Conservation (phyloP, 805 yeast species). For the Yueomyces sinensis region DNA sequence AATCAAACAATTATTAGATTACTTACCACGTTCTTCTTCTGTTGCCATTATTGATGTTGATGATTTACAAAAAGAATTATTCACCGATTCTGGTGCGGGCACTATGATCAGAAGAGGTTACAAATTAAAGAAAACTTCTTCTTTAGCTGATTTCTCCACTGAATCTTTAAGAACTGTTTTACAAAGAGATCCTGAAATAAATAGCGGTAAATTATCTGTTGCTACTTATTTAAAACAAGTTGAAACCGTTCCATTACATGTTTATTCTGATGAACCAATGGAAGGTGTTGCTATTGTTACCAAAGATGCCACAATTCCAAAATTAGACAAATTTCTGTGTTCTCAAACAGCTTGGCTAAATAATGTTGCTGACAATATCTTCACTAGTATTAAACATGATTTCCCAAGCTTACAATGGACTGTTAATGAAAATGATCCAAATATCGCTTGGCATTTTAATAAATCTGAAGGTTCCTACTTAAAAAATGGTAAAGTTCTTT, state of each 20-base stretch:
- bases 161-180: conserved; percentile 68
- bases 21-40: conserved; percentile 90
- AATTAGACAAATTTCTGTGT: conserved; percentile 74
- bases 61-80: conserved; percentile 91
- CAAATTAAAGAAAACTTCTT: conserved; percentile 61
- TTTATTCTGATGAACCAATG: conserved; percentile 90
- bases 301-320: conserved; percentile 37
- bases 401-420: conserved; percentile 71
- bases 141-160: conserved; percentile 52
- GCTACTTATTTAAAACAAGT: conserved; percentile 71
- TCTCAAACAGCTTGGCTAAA: conserved; percentile 93
- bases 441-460: conserved; percentile 81
- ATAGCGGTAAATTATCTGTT: conserved; percentile 56
- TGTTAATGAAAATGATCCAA: conserved; percentile 80
- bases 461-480: conserved; percentile 91
- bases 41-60: conserved; percentile 94
- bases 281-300: conserved; percentile 85
- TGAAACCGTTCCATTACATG: conserved; percentile 48
- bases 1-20: conserved; percentile 86
- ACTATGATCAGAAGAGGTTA: conserved; percentile 96
- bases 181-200: conserved; percentile 61
- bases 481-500: conserved; percentile 76
- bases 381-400: conserved; percentile 68
- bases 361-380: conserved; percentile 90
- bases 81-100: conserved; percentile 99